These are phyloP conservation scores for Fulvia fulva DNA, from an alignment of 2,329 filamentous ascomycete species.

Conservation along the genomic window DNA sequence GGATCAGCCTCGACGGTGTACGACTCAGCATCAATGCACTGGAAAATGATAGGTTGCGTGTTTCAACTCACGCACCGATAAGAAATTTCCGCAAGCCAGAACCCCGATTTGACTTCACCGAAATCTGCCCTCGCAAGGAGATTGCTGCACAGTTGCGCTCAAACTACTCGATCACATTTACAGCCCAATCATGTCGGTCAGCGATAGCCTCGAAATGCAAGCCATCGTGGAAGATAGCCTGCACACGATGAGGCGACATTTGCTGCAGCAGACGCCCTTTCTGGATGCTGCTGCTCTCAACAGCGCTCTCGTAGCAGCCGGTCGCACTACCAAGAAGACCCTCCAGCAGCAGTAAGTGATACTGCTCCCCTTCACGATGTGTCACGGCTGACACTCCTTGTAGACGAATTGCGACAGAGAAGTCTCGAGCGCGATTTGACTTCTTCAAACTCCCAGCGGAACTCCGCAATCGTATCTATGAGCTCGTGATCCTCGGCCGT, in stretches of 20 bases:
- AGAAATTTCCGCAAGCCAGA: too few relatives aligned
- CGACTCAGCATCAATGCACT: too few relatives aligned
- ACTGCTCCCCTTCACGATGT: too few relatives aligned
- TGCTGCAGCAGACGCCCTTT: background rate
- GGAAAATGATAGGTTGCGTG: too few relatives aligned
- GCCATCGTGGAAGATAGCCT: background rate
- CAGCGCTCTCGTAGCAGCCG: background rate
- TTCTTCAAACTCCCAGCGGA: background rate
- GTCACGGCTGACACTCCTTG: too few relatives aligned
- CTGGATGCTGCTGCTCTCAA: background rate
- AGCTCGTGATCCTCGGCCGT: background rate
- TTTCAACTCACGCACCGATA: too few relatives aligned
- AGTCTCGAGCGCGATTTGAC: background rate
- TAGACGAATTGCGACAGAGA: background rate
- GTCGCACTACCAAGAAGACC: background rate
- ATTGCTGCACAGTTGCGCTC: background rate
- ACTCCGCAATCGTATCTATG: background rate
- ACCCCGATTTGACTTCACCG: too few relatives aligned
- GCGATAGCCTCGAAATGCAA: background rate
- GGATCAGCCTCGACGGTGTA: too few relatives aligned
- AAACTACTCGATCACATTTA: background rate
- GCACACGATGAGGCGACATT: background rate
- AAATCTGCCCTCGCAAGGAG: too few relatives aligned
- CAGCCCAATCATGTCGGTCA: background rate
- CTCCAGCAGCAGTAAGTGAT: background rate